Percentiles rank a stretch among this genome's conserved stretches.
phyloP scores from a whole-genome alignment of 495 filamentous ascomycete species.

The Entonaema liquescens region DNA sequence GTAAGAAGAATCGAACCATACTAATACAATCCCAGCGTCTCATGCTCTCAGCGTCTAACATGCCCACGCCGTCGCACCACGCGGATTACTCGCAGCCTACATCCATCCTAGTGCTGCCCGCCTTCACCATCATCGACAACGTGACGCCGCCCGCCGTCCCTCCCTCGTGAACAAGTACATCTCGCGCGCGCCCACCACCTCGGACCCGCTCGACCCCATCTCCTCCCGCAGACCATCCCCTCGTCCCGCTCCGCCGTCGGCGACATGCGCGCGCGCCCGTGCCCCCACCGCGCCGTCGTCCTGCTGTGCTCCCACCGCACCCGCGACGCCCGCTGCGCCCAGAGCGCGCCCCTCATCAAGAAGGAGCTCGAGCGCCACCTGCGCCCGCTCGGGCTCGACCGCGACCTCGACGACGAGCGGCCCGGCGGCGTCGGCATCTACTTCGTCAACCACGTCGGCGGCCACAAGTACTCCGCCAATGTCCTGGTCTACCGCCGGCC shows the following conservation, averaged over 20 bases:
- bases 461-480: constrained; percentile 93
- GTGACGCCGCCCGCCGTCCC: constrained; percentile 78
- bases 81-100: constrained; percentile 72
- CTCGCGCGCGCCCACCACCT: constrained; percentile 76
- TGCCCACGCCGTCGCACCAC: constrained; percentile 73
- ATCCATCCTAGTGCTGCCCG: constrained; percentile 84
- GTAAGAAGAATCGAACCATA: not conserved
- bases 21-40: constrained; percentile 64
- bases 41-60: constrained; percentile 94
- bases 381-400: constrained; percentile 80
- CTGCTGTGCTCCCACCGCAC: constrained; percentile 93
- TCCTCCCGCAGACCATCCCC: constrained; percentile 53
- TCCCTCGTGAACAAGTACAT: constrained; percentile 77
- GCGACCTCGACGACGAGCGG: constrained; percentile 85
- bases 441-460: constrained; percentile 95
- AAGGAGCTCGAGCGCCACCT: constrained; percentile 92
- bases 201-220: constrained; percentile 67
- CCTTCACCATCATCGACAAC: constrained; percentile 85
- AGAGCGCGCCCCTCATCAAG: constrained; percentile 85
- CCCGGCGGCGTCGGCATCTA: constrained; percentile 93
- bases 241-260: constrained; percentile 61
- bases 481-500: constrained; percentile 84
- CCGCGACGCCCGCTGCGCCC: constrained; percentile 93
- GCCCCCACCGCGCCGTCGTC: constrained; percentile 84
- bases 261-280: constrained; percentile 71